Evolutionary conservation across 208 protist species (phyloP).

Genomic region (Crithidia thermophila): DNA sequence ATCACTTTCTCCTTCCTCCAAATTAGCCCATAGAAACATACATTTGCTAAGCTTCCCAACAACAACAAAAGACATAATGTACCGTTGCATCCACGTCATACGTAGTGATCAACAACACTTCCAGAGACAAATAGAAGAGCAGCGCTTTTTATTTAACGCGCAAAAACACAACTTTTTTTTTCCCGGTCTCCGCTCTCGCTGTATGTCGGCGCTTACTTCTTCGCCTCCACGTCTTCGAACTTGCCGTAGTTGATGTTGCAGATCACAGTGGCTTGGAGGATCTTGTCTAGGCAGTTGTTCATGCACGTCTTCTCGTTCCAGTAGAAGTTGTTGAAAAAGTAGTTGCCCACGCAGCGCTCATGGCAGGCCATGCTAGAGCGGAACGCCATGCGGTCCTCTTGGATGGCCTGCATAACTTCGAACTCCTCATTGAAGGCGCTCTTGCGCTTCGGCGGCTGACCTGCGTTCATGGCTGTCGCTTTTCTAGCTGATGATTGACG

Average conservation of each 20-base stretch:
- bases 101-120: too few species aligned
- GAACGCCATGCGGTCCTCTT: constrained; percentile 90
- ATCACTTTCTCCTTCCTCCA: too few species aligned
- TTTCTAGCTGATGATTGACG: neutral
- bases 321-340: constrained; percentile 85
- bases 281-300: constrained; percentile 89
- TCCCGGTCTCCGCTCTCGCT: neutral
- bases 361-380: constrained; percentile 72
- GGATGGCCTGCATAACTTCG: constrained; percentile 80
- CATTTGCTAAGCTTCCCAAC: too few species aligned
- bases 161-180: neutral
- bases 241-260: constrained; percentile 87
- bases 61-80: too few species aligned
- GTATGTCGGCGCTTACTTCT: constrained; percentile 8
- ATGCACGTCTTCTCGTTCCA: constrained; percentile 79
- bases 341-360: constrained; percentile 80
- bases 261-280: constrained; percentile 83
- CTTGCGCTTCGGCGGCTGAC: constrained; percentile 37
- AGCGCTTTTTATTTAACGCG: neutral
- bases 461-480: constrained; percentile 23
- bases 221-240: constrained; percentile 61
- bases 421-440: constrained; percentile 81
- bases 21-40: too few species aligned
- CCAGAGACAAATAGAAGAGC: too few species aligned
- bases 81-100: too few species aligned